A percentile compares a stretch with the other conserved stretches of the same genome.
Conservation (phyloP, 2,329 filamentous ascomycete species). For the Simplicillium sp. region DNA sequence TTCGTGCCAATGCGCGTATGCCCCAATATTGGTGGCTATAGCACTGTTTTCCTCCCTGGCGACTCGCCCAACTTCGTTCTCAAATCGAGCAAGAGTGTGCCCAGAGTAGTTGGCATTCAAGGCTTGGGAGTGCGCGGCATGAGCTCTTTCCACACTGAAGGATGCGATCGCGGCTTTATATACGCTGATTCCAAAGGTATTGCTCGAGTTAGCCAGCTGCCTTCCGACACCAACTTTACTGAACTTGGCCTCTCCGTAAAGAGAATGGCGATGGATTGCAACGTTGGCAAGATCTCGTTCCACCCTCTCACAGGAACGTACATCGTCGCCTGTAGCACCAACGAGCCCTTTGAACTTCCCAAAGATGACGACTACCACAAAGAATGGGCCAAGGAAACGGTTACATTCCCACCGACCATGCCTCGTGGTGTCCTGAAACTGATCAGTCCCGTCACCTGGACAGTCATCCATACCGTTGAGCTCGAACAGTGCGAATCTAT, state of each 20-base stretch:
- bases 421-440: slow-evolving; percentile 69
- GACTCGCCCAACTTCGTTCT: slow-evolving; percentile 72
- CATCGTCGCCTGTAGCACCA: slow-evolving; percentile 60
- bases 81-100: slow-evolving; percentile 68
- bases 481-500: slow-evolving; percentile 69
- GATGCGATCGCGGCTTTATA: slow-evolving; percentile 74
- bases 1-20: slow-evolving; percentile 48
- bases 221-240: slow-evolving; percentile 54
- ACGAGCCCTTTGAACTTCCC: slow-evolving; percentile 69
- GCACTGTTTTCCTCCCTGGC: slow-evolving; percentile 74
- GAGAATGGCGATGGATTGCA: slow-evolving; percentile 60
- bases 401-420: slow-evolving; percentile 53
- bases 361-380: slow-evolving; percentile 77
- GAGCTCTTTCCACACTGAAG: slow-evolving; percentile 66
- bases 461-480: slow-evolving; percentile 64
- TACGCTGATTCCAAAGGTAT: slow-evolving; percentile 67
- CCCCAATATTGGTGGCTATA: slow-evolving; percentile 64
- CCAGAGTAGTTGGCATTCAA: slow-evolving; percentile 65
- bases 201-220: slow-evolving; percentile 65
- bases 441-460: slow-evolving; percentile 67
- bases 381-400: slow-evolving; percentile 70
- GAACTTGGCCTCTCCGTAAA: slow-evolving; percentile 69
- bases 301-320: slow-evolving; percentile 69
- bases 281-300: slow-evolving; percentile 66
- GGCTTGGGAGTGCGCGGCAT: slow-evolving; percentile 61